Conservation (phyloP, 371 early-diverging fungal genomes). For the Lichtheimia hyalospora region DNA sequence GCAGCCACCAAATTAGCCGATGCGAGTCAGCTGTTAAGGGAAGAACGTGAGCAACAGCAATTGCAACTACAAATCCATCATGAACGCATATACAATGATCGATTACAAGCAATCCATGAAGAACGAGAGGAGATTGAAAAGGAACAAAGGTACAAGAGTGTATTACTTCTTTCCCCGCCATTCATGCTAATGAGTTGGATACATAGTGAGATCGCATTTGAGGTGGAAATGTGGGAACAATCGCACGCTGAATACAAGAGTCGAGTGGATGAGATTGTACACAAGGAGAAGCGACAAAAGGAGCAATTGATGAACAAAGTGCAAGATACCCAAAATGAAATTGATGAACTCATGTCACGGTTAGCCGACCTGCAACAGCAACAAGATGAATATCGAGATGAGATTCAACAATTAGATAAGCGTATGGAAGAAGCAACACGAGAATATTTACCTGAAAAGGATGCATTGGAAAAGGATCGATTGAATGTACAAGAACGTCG, state of each 20-base stretch:
- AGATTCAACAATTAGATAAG: constrained; percentile 10
- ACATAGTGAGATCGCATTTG: constrained; percentile 26
- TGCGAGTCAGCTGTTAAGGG: constrained; percentile 8
- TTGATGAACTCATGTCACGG: constrained; percentile 17
- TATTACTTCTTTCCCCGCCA: background rate
- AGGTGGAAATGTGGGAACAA: constrained; percentile 30
- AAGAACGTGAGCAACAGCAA: constrained; percentile 13
- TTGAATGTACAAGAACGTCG: constrained; percentile 7
- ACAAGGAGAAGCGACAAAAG: constrained; percentile 13
- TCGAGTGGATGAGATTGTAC: constrained; percentile 18
- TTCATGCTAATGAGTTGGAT: background rate
- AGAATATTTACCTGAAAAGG: constrained; percentile 9
- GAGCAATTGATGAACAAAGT: constrained; percentile 7
- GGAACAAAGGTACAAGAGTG: constrained; percentile 14
- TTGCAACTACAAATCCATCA: constrained; percentile 15
- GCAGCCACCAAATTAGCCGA: constrained; percentile 9
- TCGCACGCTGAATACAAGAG: constrained; percentile 16
- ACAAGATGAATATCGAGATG: constrained; percentile 14
- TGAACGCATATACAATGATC: constrained; percentile 13
- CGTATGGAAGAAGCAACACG: constrained; percentile 3
- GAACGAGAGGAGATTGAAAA: constrained; percentile 15
- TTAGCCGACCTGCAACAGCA: constrained; percentile 9
- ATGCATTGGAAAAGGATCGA: constrained; percentile 9
- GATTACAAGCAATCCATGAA: constrained; percentile 9
- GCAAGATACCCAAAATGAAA: constrained; percentile 11